Evolutionary conservation across 169 alveolate species (phyloP).

Genomic region (Theileria parva): DNA sequence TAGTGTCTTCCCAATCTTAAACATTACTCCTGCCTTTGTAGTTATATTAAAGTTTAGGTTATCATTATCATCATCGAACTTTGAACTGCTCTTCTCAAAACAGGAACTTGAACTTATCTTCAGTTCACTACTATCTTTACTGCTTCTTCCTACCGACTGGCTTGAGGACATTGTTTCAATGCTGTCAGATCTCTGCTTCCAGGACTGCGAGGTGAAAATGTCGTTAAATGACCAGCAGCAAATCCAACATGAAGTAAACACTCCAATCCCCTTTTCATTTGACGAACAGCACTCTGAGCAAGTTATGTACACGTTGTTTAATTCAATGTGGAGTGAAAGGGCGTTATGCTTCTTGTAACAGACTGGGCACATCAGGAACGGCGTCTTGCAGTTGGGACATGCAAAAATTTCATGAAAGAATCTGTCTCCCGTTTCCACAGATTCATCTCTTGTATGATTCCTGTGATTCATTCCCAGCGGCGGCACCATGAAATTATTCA

Average conservation of each 20-base stretch:
- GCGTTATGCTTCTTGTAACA: slow-evolving; percentile 72
- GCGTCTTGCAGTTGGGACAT: slow-evolving; percentile 78
- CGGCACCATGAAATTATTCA: not conserved
- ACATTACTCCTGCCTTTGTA: slow-evolving; percentile 79
- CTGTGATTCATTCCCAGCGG: not conserved
- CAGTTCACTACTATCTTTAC: not conserved
- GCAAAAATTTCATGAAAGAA: slow-evolving; percentile 56
- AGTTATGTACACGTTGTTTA: slow-evolving; percentile 70
- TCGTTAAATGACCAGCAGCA: slow-evolving; percentile 53
- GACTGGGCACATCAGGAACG: slow-evolving; percentile 78
- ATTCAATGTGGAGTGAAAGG: slow-evolving; percentile 67
- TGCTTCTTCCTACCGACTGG: not conserved
- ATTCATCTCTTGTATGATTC: not conserved
- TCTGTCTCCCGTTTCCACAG: not conserved
- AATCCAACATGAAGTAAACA: slow-evolving; percentile 55
- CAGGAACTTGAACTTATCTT: not conserved
- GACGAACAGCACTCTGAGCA: slow-evolving; percentile 64
- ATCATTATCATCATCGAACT: not conserved
- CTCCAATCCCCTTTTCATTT: slow-evolving; percentile 25
- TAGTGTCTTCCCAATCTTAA: slow-evolving; percentile 79
- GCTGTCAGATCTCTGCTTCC: not conserved
- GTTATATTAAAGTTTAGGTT: slow-evolving; percentile 39
- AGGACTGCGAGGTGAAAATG: slow-evolving; percentile 1
- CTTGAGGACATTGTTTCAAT: not conserved
- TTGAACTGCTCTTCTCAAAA: not conserved